Base-by-base conservation (phyloP, 2,329 filamentous ascomycete genomes). In the Atkinsonella hypoxylon region DNA sequence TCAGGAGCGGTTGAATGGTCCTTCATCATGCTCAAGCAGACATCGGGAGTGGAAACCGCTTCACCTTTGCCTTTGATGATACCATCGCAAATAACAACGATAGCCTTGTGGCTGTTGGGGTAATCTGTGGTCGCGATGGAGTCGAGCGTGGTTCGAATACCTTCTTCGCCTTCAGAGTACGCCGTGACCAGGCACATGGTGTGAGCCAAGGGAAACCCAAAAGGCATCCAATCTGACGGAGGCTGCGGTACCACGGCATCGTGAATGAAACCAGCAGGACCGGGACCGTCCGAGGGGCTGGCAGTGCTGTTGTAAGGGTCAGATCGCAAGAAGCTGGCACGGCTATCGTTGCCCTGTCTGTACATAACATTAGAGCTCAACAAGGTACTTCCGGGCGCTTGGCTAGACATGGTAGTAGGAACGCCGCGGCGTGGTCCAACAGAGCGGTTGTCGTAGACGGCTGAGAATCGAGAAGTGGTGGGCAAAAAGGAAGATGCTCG, bases 51-150 rank as follows among this genome's bases (percentile, higher is more conserved):
- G 3, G 89, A 87, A 60, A 86, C 72, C 9, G 76, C 71, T 69
- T 98, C 93, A 46, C 94, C 93, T 62, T 94, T 81, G 58, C 94
- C 94, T 71, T 96, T 96, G 74, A 98, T 95, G 63, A 97, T 80
- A 70, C 93, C 93, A 66, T 98, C 93, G 70, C 93, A 98, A 60
- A 98, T 87, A 60, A 96, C 87, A 53, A 98, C 77, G 59, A 98
- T 93, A 30, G 90, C 81, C 70, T 98, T 98, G 77, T 98, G 94
- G 67, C 91, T 97, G 76, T 98, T 98, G 47, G 93, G 93, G 61
- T 98, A 98, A 67, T 98, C 94, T 3, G 93, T 98, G 69, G 88
- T 95, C 47, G 91, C 93, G 64, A 98, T 85, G 1, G 93, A 98
- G 69, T 98, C 90, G 30, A 98, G 73, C 1, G 93, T 98, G 0